A percentile compares a stretch with the other conserved stretches of the same genome.
phyloP scores from a whole-genome alignment of 225 moss, liverwort and hornwort genomes.

The Physcomitrium patens region DNA sequence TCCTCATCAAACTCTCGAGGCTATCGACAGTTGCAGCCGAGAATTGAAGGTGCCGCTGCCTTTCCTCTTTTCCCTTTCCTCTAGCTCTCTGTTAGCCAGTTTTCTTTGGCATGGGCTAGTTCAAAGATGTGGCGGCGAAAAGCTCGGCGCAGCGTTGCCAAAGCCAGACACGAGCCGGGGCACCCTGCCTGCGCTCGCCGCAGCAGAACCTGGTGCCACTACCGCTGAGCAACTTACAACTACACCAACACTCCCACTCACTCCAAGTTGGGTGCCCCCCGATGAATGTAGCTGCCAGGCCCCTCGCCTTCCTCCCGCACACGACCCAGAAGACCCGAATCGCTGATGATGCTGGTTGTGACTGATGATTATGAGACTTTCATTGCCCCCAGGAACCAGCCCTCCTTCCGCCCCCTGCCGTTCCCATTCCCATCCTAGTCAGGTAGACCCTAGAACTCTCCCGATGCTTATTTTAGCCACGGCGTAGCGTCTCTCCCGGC shows the following conservation, averaged over 20 bases:
- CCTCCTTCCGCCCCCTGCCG: too few species aligned
- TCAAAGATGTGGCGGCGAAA: conserved; percentile 50
- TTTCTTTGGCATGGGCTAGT: not conserved
- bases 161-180: too few species aligned
- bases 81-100: too few species aligned
- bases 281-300: too few species aligned
- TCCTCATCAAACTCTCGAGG: too few species aligned
- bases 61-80: not conserved
- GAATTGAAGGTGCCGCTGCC: not conserved
- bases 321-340: too few species aligned
- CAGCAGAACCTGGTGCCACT: conserved; percentile 19
- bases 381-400: too few species aligned
- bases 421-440: too few species aligned
- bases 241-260: conserved; percentile 12
- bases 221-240: not conserved
- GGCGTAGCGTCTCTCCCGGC: not conserved
- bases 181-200: not conserved
- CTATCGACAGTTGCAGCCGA: not conserved
- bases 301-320: too few species aligned
- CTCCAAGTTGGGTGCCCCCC: conserved; percentile 25
- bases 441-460: too few species aligned
- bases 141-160: conserved; percentile 34
- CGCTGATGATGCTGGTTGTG: too few species aligned
- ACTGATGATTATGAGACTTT: too few species aligned
- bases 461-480: not conserved